Percentiles rank a stretch among this genome's conserved stretches.
phyloP scores from a whole-genome alignment of 495 filamentous ascomycete genomes.

The Niebla homalea region DNA sequence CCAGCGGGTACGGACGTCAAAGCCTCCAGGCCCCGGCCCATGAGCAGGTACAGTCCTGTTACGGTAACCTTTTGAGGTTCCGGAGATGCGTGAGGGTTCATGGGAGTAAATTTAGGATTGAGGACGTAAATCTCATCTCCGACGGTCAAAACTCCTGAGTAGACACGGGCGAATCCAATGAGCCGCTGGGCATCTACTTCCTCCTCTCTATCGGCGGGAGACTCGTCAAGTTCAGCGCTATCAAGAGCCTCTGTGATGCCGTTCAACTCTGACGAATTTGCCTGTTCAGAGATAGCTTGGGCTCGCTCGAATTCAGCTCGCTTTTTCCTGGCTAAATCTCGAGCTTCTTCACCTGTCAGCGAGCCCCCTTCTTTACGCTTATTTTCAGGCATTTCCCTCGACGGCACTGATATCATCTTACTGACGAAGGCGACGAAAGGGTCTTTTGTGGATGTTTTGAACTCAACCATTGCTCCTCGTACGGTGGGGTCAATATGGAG shows the following conservation, averaged over 20 bases:
- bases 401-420: slow-evolving; percentile 93
- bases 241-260: slow-evolving; percentile 43
- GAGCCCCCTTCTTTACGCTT: slow-evolving; percentile 51
- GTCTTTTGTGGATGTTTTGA: slow-evolving; percentile 50
- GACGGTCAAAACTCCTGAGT: slow-evolving; percentile 77
- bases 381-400: slow-evolving; percentile 75
- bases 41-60: slow-evolving; percentile 83
- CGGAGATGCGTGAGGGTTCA: slow-evolving; percentile 57
- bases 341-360: slow-evolving; percentile 77
- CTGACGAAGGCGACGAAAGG: slow-evolving; percentile 92
- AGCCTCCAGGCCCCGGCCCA: slow-evolving; percentile 80
- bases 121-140: slow-evolving; percentile 87
- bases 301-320: slow-evolving; percentile 71
- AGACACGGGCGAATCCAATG: slow-evolving; percentile 87
- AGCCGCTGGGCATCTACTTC: slow-evolving; percentile 66
- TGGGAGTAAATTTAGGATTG: slow-evolving; percentile 80
- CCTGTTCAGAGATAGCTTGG: slow-evolving; percentile 40
- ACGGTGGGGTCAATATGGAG: slow-evolving; percentile 51
- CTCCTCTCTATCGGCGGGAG: slow-evolving; percentile 26
- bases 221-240: slow-evolving; percentile 34
- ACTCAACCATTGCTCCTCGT: slow-evolving; percentile 67
- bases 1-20: slow-evolving; percentile 80
- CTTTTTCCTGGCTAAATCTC: slow-evolving; percentile 77
- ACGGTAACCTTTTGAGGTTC: slow-evolving; percentile 75
- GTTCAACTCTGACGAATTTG: slow-evolving; percentile 24